Evolutionary conservation across 1,284 basidiomycete species (phyloP), one percentile per base, ranked within the genome.

Genomic region (Tilletia setariae): DNA sequence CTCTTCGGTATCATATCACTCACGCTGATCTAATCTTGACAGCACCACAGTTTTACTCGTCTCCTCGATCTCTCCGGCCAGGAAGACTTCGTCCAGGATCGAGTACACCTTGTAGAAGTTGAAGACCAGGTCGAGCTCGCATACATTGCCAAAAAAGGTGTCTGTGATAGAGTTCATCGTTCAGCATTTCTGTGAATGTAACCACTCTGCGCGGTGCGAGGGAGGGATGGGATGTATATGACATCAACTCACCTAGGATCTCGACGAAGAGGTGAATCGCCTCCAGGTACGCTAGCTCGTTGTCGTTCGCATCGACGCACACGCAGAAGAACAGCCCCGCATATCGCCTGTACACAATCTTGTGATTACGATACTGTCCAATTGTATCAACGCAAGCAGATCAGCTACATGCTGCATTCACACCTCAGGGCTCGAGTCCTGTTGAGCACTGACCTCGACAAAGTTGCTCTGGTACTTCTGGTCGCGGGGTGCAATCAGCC

Each of bases 381-480:
- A 49, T 11, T 19, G 47, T 46, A 25, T 0, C 7, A 49, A 8
- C 47, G n/a, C 8, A 64, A 25, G 25, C 46, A 30, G 47, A 42
- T 30, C 0, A 1, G 30, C 47, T 19, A 21, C n/a, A 67, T n/a
- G 15, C n/a, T 56, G 28, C 25, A 32, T 35, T 42, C 15, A 65
- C 7, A 42, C 15, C 16, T 13, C 25, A 13, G 53, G n/a, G 32
- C 16, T 4, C 16, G 19, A 59, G 32, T 19, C 7, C 7, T 4
- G 23, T 4, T 21, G 32, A 59, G 56, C n/a, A 30, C 88, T 67
- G 74, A 95, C 94, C 88, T 98, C 95, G 64, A 98, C 94, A 82
- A 98, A 98, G 84, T 98, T 98, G 68, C 93, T 95, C 84, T 98
- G 96, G 76, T 97, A 95, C 84, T 97, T 97, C 85, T 97, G 94